Evolutionary conservation across 2,329 filamentous ascomycete genomes (phyloP), one percentile per base, ranked within the genome.

Genomic region (Stenocarpella maydis): DNA sequence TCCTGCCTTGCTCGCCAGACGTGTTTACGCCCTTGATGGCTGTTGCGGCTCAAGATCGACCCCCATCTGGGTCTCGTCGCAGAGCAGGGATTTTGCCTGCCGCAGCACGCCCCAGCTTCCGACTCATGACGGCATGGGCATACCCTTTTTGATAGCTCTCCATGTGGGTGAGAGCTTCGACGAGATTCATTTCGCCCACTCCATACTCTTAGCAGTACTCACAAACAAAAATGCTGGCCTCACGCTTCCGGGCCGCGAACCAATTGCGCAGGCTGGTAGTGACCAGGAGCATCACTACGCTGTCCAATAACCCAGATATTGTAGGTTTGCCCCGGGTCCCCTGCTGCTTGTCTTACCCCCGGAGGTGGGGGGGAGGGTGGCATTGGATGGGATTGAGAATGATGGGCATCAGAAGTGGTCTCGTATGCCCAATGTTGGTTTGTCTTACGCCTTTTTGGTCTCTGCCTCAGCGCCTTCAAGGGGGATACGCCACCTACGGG

Each of bases 281-380:
- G 45, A 49, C 43, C n/a, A 76, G 86, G 39, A 69, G 75, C 19
- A 71, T 88, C 4, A 84, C 84, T 43, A 86, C 83, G 8, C 74
- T 89, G 24, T 76, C 81, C 9, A 82, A 80, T 49, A 89, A 89
- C 70, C 80, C 83, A 7, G 78, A 84, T 70, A 89, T 90, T 75
- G 87, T 89, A 74, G 78, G 85, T 80, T 10, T n/a, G 5, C 34
- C 17, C 7, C 10, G 17, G 28, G 60, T 14, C 53, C 58, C 47
- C 49, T 19, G 26, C 64, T n/a, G n/a, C 19, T 9, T 9, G 8
- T 47, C 31, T 24, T 50, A 66, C n/a, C n/a, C 12, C 5, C 28
- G n/a, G n/a, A n/a, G n/a, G n/a, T n/a, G n/a, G n/a, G n/a, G n/a
- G n/a, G n/a, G n/a, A n/a, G n/a, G n/a, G n/a, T n/a, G n/a, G n/a